Evolutionary conservation across 2,329 filamentous ascomycete genomes (phyloP).

Genomic region (Colletotrichum higginsianum): DNA sequence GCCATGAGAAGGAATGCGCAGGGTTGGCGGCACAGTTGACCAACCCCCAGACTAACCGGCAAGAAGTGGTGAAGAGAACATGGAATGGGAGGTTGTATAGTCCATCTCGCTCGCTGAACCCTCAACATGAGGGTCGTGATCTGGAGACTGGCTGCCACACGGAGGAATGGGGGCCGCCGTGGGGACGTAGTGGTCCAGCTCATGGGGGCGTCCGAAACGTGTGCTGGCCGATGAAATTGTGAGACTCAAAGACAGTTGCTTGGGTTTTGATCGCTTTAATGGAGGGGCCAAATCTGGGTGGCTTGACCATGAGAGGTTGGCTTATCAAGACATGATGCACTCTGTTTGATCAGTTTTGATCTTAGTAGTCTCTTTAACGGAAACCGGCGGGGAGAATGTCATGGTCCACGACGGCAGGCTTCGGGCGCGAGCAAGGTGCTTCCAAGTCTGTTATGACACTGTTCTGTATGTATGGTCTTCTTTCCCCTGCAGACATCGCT

Average conservation of each 20-base stretch:
- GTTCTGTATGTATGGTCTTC: neutral
- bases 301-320: neutral
- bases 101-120: neutral
- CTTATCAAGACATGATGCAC: neutral
- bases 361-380: neutral
- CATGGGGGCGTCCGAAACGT: constrained; percentile 2
- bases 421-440: neutral
- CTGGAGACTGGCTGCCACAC: neutral
- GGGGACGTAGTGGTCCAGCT: neutral
- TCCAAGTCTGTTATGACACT: neutral
- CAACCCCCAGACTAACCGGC: constrained; percentile 18
- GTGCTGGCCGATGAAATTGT: neutral
- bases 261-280: neutral
- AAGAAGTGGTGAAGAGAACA: neutral
- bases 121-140: neutral
- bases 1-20: constrained; percentile 25
- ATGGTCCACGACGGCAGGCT: neutral
- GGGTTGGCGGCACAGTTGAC: constrained; percentile 12
- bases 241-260: constrained; percentile 7
- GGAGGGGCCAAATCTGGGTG: neutral
- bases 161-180: constrained; percentile 5
- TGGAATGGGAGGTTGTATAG: neutral
- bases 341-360: neutral
- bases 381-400: neutral
- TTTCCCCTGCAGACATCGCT: neutral